These are phyloP conservation scores for Nymphaea colorata DNA, from an alignment of 164 flowering plant genomes.

Conservation along the genomic window DNA sequence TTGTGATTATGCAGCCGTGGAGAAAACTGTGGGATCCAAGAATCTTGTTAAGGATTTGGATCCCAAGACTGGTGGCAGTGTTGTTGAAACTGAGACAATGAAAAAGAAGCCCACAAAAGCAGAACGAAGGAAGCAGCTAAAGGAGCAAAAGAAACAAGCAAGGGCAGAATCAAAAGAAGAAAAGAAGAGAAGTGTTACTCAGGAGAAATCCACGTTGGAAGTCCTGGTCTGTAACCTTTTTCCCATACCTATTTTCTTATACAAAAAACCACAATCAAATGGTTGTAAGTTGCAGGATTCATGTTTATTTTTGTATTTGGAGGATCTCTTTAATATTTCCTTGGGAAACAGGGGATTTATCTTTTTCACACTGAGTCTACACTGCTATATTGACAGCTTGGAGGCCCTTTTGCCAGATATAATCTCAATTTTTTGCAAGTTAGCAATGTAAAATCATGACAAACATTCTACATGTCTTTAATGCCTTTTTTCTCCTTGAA, in stretches of 20 bases:
- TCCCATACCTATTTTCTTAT: background rate
- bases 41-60: conserved; percentile 23
- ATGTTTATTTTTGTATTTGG: no score
- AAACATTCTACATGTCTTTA: no score
- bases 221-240: conserved; percentile 40
- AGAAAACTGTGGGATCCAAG: conserved; percentile 22
- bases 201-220: conserved; percentile 46
- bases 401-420: no score
- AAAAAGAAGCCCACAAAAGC: conserved; percentile 56
- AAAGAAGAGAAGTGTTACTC: conserved; percentile 21
- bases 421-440: no score
- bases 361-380: no score
- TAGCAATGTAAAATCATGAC: no score
- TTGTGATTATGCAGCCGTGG: conserved; percentile 23
- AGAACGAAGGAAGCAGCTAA: conserved; percentile 68
- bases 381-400: no score
- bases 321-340: no score
- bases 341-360: no score
- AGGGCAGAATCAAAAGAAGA: conserved; percentile 56
- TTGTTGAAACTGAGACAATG: conserved; percentile 18
- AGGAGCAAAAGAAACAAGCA: conserved; percentile 67
- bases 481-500: no score
- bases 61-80: conserved; percentile 12
- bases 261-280: no score
- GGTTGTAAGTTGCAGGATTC: no score